Base-by-base conservation (phyloP, 2,329 filamentous ascomycete genomes). In the Aspergillus calidoustus region DNA sequence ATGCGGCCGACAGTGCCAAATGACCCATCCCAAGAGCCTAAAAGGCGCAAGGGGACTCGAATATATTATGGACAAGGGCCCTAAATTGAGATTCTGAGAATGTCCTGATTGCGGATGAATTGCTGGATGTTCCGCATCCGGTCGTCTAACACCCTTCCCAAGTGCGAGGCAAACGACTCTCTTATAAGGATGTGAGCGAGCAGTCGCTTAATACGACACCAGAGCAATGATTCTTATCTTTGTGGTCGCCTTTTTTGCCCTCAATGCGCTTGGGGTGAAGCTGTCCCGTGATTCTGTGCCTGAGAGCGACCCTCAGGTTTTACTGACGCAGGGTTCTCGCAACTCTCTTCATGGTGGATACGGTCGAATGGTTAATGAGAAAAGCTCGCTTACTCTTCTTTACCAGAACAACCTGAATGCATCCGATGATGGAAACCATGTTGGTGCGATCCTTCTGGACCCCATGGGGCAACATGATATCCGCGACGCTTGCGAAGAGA, bases 401-500 rank as follows among this genome's bases (percentile, higher is more conserved):
- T 85, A 82, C 62, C 83, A 85, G 67, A 86, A 85, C 71, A 85
- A 85, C 46, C 73, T 85, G 25, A 86, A 86, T 67, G 76, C 73
- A 7, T 81, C 81, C 0, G 83, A 86, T 63, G 81, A 85, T 71
- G 74, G 69, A 28, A 84, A 85, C 63, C 83, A 85, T 66, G 73
- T 83, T 19, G 80, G 82, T 11, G 83, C 83, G 3, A 79, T 85
- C 48, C 70, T 85, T 7, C 72, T 85, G 47, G 83, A 83, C 58
- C 72, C 79, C 3, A 71, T 80, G 53, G 66, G 72, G 7, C 73
- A 75, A 44, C 67, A 71, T 19, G 71, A 75, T 52, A 82, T 78
- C 28, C 70, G 71, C 0, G 69, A 75, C 38, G 81, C 80, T n/a
- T 86, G 83, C 65, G 72, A 72, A 11, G 71, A 77, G 1, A 64